phyloP scores from a whole-genome alignment of 768 basidiomycete genomes.

The Suillus brevipes region DNA sequence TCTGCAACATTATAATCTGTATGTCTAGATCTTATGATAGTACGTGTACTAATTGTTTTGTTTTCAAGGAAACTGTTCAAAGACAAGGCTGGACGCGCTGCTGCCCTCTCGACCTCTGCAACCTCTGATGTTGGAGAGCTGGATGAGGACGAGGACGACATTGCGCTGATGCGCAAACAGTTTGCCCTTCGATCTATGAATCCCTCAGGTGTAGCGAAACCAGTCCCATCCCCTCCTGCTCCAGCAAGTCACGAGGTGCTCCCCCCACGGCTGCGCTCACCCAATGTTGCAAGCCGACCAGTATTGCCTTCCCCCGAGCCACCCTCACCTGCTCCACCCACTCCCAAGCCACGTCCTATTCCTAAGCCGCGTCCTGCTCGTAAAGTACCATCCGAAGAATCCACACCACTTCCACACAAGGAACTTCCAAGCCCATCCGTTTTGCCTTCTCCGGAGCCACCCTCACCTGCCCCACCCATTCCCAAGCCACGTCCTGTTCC shows the following conservation, averaged over 20 bases:
- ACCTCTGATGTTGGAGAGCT: background rate
- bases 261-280: too few relatives aligned
- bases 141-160: background rate
- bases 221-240: background rate
- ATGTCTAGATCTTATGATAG: background rate
- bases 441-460: too few relatives aligned
- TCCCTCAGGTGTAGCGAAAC: too few relatives aligned
- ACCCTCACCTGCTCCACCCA: background rate
- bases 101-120: background rate
- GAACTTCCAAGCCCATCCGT: too few relatives aligned
- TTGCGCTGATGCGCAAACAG: background rate
- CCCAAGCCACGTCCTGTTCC: too few relatives aligned
- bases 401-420: too few relatives aligned
- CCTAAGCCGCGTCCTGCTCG: too few relatives aligned
- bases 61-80: background rate
- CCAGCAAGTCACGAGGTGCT: background rate
- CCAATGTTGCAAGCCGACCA: too few relatives aligned
- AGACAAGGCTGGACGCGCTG: background rate
- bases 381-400: too few relatives aligned
- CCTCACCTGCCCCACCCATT: too few relatives aligned
- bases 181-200: background rate
- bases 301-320: too few relatives aligned
- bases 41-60: background rate
- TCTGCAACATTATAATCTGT: conserved; percentile 6
- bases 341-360: too few relatives aligned